Percentiles rank a stretch among this genome's conserved stretches.
These are phyloP conservation scores for Fusarium circinatum DNA, from an alignment of 2,329 filamentous ascomycete species.

Conservation along the genomic window DNA sequence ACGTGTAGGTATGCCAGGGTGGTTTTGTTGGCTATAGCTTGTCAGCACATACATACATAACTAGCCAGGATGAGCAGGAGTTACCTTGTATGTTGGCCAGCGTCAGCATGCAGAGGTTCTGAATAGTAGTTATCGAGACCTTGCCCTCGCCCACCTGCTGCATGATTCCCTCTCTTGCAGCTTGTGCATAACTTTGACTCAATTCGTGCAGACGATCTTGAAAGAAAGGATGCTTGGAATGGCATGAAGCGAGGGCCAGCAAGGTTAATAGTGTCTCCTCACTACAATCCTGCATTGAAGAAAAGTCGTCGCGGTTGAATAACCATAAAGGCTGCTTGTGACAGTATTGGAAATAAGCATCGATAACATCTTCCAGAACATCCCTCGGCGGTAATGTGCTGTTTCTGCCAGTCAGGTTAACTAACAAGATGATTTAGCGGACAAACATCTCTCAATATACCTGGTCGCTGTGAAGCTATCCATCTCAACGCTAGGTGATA, in stretches of 20 bases:
- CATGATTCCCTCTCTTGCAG: not conserved
- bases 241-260: not conserved
- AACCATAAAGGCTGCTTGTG: not conserved
- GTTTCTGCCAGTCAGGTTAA: not conserved
- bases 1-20: not conserved
- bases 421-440: rapidly evolving
- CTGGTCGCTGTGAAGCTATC: not conserved
- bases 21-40: not conserved
- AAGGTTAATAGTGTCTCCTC: not conserved
- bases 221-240: not conserved
- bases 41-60: rapidly evolving
- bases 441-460: rapidly evolving
- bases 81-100: not conserved
- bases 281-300: not conserved
- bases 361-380: not conserved
- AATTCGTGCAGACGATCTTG: not conserved
- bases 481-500: not conserved
- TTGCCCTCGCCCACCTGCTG: not conserved
- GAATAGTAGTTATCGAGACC: not conserved
- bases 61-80: rapidly evolving
- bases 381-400: not conserved
- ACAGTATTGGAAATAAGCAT: not conserved
- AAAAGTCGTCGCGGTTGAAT: not conserved
- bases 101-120: not conserved
- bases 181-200: not conserved